Base-by-base conservation (phyloP, 805 yeast genomes). In the Saccharomyces mikatae region DNA sequence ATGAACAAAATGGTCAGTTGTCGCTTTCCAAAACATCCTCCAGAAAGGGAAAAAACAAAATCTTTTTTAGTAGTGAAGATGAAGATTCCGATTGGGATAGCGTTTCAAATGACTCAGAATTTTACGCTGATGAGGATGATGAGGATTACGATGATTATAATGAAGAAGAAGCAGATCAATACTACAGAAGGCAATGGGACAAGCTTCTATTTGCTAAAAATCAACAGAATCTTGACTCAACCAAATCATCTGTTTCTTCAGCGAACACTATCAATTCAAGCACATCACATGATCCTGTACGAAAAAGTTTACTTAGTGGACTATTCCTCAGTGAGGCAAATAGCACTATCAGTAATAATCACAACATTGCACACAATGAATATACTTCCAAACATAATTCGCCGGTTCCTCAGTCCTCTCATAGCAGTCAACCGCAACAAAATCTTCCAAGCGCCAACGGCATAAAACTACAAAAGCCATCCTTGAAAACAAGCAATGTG, bases 51-150 rank as follows among this genome's bases (percentile, higher is more conserved):
- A 54, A 58, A 22, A 60, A 63, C 24, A 62, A 60, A 28, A 56
- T 66, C 28, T 68, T 66, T 46, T 62, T 68, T 50, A 66, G 71
- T 46, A 66, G 71, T 48, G 74, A 69, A 26, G 73, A 68, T 31
- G 70, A 67, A 14, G 69, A 65, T 36, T 67, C 72, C 4, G 71
- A 65, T 51, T 67, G 70, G 70, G 64, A 67, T 50, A 59, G 66
- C n/a, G 48, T 62, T 2, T 60, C 65, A 2, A 66, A 62, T 46
- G 70, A 66, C 31, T 60, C 63, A 10, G 62, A 59, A 10, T 57
- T 62, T 27, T 60, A 62, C 51, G 67, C 63, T 30, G 65, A 62
- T 26, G 64, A 62, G 21, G 66, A 60, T 10, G 62, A 62, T 17
- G 62, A 60, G 21, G 56, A 55, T 52, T 56, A 56, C 28, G 54